Percentiles rank a stretch among this genome's conserved stretches.
Conservation (phyloP, 164 flowering plant genomes). For the Sedum album region DNA sequence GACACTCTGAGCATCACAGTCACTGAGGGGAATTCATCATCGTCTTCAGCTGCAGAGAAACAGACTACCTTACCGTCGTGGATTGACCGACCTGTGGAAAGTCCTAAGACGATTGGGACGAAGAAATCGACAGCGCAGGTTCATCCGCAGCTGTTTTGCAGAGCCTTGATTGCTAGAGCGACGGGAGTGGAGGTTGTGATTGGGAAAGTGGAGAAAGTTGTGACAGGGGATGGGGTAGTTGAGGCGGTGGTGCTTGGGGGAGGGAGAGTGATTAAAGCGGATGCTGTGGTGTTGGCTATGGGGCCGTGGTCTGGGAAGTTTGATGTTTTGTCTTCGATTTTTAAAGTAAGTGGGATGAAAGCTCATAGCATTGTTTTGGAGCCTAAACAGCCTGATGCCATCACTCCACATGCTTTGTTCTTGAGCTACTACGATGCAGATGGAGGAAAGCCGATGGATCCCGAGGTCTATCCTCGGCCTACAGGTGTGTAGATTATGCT, state of each 20-base stretch:
- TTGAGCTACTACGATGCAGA: slow-evolving; percentile 41
- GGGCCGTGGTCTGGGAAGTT: slow-evolving; percentile 84
- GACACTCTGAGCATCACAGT: slow-evolving; percentile 55
- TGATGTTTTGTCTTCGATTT: slow-evolving; percentile 36
- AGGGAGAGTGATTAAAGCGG: slow-evolving; percentile 38
- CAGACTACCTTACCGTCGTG: slow-evolving; percentile 33
- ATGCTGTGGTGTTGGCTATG: slow-evolving; percentile 72
- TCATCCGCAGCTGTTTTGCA: slow-evolving; percentile 74
- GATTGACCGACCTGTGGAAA: slow-evolving; percentile 57
- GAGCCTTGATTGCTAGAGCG: slow-evolving; percentile 45
- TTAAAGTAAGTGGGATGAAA: slow-evolving; percentile 64
- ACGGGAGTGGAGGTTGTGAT: slow-evolving; percentile 61
- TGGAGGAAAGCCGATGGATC: slow-evolving; percentile 62
- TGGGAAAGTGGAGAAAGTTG: slow-evolving; percentile 62
- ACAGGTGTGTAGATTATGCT: slow-evolving; percentile 28
- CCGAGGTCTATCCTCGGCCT: slow-evolving; percentile 85
- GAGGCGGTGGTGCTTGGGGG: slow-evolving; percentile 44
- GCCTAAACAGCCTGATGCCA: slow-evolving; percentile 48
- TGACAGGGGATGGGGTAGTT: slow-evolving; percentile 37
- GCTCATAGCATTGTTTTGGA: slow-evolving; percentile 82
- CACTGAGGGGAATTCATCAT: slow-evolving; percentile 18
- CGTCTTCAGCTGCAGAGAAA: slow-evolving; percentile 9
- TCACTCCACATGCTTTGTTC: slow-evolving; percentile 80
- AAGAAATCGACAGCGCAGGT: slow-evolving; percentile 85
- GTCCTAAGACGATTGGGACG: slow-evolving; percentile 52